These are phyloP conservation scores for Aspergillus thermomutatus DNA, from an alignment of 2,329 filamentous ascomycete genomes.

Conservation along the genomic window DNA sequence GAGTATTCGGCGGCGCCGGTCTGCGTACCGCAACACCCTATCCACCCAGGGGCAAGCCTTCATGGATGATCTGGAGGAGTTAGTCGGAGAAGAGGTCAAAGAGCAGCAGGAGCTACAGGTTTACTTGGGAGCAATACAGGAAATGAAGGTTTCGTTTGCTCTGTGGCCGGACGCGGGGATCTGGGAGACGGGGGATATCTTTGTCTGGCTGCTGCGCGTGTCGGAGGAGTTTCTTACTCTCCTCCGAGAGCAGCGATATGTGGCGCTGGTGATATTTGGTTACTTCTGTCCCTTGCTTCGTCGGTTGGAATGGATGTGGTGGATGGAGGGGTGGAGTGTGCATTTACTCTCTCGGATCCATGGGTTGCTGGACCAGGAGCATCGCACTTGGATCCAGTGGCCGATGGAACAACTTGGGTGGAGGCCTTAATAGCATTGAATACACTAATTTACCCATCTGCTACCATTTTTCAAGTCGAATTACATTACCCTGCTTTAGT, in stretches of 20 bases:
- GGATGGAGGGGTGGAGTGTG: slow-evolving; percentile 14
- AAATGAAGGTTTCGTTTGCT: slow-evolving; percentile 10
- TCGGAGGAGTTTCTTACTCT: slow-evolving; percentile 12
- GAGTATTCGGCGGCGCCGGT: neutral
- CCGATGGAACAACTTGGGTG: slow-evolving; percentile 9
- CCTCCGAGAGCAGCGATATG: slow-evolving; percentile 1
- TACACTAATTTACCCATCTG: too few relatives aligned
- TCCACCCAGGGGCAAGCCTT: neutral
- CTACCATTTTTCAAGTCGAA: too few relatives aligned
- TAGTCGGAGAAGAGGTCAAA: slow-evolving; percentile 4
- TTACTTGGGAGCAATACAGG: slow-evolving; percentile 14
- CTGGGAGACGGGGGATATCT: slow-evolving; percentile 18
- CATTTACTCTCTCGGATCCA: slow-evolving; percentile 12
- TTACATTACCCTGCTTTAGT: too few relatives aligned
- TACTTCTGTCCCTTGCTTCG: slow-evolving; percentile 14
- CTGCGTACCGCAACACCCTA: neutral
- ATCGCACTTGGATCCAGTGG: slow-evolving; percentile 15
- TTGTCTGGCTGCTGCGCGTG: slow-evolving; percentile 17
- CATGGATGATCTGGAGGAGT: slow-evolving; percentile 10
- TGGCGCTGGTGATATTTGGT: slow-evolving; percentile 13
- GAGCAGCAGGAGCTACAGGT: neutral
- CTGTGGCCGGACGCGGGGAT: slow-evolving; percentile 1
- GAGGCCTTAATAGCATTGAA: neutral
- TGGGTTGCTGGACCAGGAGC: slow-evolving; percentile 3
- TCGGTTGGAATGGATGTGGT: slow-evolving; percentile 20